Conservation (phyloP, 148 eudicot genomes). For the Silene latifolia region DNA sequence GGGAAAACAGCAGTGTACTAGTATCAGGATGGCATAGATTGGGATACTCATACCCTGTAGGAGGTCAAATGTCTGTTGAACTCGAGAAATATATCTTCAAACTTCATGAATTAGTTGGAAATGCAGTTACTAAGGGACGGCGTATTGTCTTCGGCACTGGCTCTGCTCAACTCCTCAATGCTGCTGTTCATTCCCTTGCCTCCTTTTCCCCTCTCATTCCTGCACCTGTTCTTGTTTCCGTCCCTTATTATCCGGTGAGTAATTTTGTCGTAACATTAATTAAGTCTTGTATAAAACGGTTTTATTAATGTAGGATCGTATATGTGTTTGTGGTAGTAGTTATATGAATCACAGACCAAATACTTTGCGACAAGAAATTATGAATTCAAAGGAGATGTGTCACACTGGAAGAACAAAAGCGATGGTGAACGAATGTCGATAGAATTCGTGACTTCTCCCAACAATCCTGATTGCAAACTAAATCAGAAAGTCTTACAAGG, state of each 20-base stretch:
- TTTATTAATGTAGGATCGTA: not conserved
- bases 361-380: conserved; percentile 36
- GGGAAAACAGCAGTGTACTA: conserved; percentile 49
- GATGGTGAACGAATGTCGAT: conserved; percentile 16
- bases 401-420: conserved; percentile 37
- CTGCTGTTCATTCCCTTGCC: conserved; percentile 70
- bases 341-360: conserved; percentile 44
- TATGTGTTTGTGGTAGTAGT: no score
- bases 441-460: conserved; percentile 62
- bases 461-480: conserved; percentile 46
- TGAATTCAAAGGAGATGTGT: conserved; percentile 55
- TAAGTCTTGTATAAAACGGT: not conserved
- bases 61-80: conserved; percentile 30
- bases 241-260: conserved; percentile 52
- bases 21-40: conserved; percentile 74
- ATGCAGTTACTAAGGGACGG: conserved; percentile 53
- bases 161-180: conserved; percentile 57
- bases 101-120: conserved; percentile 45
- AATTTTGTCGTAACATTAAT: no score
- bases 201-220: conserved; percentile 29
- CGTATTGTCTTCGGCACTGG: conserved; percentile 59
- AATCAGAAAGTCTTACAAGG: conserved; percentile 38
- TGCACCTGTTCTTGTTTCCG: conserved; percentile 43
- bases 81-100: conserved; percentile 43
- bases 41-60: conserved; percentile 39